Base-by-base conservation (phyloP, 139 green algal species). In the Haematococcus sp. region DNA sequence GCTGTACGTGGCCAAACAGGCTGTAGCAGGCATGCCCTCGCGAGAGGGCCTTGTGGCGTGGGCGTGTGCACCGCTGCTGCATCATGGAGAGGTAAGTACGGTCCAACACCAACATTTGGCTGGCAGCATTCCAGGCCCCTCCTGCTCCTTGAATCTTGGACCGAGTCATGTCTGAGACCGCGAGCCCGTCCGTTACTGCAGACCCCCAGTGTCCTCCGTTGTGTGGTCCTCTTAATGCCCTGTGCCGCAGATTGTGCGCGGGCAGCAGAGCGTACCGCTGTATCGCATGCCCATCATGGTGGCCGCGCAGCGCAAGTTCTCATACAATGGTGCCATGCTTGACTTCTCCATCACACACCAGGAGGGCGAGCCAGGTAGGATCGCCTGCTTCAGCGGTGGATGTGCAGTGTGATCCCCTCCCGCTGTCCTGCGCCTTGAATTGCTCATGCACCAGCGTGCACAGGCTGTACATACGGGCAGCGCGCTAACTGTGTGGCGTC, bases 251-350 rank as follows among this genome's bases (percentile, higher is more conserved):
- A 54, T 86, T 28, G 16, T 81, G 51, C n/a, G 22, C 9, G 87
- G 87, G 2, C 60, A 32, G 30, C 87, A 88, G 55, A 80, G 65
- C 55, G 33, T 86, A 46, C 83, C 84, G 4, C 68, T 92, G 44
- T 84, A 82, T 70, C 75, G 80, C 33, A 76, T 90, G 32, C 87
- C 84, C 0, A 63, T 91, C 28, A 81, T 89, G 33, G 71, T 81
- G 22, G 4, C 68, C 4, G 84, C 84, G 2, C 69, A 72, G 54
- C 82, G 82, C 55, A 86, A 87, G 65, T 88, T 88, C 70, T 76
- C 67, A 4, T 90, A 78, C 70, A 76, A 88, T 23, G 65, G 67
- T 46, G 87, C 87, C 32, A 77, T 82, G 61, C 63, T 89, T 32
- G 76, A 89, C 11, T 83, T 88, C 43, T 71, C 60, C 3, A 27